A percentile compares a stretch with the other conserved stretches of the same genome.
These are phyloP conservation scores for Boletus sp. DNA, from an alignment of 768 basidiomycete genomes.

Conservation along the genomic window DNA sequence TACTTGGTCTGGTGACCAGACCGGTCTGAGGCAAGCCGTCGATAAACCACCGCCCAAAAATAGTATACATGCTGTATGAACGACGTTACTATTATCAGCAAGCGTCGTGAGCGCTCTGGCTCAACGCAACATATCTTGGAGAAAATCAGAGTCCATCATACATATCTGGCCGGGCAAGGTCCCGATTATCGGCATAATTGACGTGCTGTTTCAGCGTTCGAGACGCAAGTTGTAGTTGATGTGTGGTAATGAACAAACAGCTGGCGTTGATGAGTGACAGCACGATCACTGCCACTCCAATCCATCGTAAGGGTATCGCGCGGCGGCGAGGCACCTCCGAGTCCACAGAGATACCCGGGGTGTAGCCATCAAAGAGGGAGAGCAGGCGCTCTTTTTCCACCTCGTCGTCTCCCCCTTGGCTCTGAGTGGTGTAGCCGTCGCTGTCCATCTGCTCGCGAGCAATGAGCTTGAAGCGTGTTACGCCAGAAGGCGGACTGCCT, in stretches of 20 bases:
- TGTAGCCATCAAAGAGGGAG: conserved; percentile 1
- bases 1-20: too few species aligned
- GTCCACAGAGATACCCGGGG: neutral
- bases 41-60: neutral
- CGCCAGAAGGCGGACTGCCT: neutral
- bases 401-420: conserved; percentile 9
- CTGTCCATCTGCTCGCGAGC: conserved; percentile 15
- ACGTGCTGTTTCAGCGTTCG: conserved; percentile 16
- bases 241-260: conserved; percentile 18
- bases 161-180: conserved; percentile 28
- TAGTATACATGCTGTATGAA: neutral
- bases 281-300: conserved; percentile 17
- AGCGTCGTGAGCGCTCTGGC: neutral
- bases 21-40: too few species aligned
- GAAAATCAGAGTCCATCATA: conserved; percentile 28
- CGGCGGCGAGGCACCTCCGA: conserved; percentile 1
- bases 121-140: neutral
- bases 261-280: conserved; percentile 23
- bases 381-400: conserved; percentile 18
- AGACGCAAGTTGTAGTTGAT: conserved; percentile 17
- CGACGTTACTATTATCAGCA: neutral
- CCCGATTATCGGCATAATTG: conserved; percentile 22
- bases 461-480: neutral
- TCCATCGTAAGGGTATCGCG: conserved; percentile 2
- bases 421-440: conserved; percentile 9